Evolutionary conservation across 768 basidiomycete species (phyloP), one percentile per base, ranked within the genome.

Genomic region (Leccinum sublutescens): DNA sequence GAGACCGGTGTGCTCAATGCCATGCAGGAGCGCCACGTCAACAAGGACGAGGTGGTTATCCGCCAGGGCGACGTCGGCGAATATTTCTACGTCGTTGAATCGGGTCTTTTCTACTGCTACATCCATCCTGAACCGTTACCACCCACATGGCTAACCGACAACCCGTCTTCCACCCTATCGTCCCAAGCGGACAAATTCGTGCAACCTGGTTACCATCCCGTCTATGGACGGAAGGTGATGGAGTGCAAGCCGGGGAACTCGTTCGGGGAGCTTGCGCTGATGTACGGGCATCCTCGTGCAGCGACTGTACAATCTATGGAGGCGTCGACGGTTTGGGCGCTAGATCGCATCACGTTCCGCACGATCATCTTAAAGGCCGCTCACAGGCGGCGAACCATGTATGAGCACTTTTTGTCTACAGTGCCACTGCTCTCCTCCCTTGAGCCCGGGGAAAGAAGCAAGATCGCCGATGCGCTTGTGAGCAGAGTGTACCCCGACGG

Each of bases 271-370:
- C 81, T 99, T 56, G 97, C 97, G 31, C 78, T 99, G 65, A 98
- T 99, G 96, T 96, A 99, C 76, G 94, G 93, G 34, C 95, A 96
- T 64, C 92, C 93, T 43, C 91, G 97, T 33, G 93, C 94, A 19
- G 97, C 97, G 15, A 95, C 93, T 8, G 95, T 98, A 48, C 77
- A 97, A 38, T 87, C 96, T 10, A 84, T 89, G 49, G 87, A 91
- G 57, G 78, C 84, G 1, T 91, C 87, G 25, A 93, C 89, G 9
- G 80, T 98, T 27, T 99, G 97, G 97, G 88, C 91, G 10, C 81
- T 99, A 64, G 97, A 99, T 77, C 89, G 97, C 57, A 94, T 95
- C 66, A 98, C 95, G 4, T 99, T 98, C 87, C 86, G 97, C 50
- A 97, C 94, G 6, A 98, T 99, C 76, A 90, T 99, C 55, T 82